Base-by-base conservation (phyloP, 805 yeast genomes). In the Metschnikowia continentalis region DNA sequence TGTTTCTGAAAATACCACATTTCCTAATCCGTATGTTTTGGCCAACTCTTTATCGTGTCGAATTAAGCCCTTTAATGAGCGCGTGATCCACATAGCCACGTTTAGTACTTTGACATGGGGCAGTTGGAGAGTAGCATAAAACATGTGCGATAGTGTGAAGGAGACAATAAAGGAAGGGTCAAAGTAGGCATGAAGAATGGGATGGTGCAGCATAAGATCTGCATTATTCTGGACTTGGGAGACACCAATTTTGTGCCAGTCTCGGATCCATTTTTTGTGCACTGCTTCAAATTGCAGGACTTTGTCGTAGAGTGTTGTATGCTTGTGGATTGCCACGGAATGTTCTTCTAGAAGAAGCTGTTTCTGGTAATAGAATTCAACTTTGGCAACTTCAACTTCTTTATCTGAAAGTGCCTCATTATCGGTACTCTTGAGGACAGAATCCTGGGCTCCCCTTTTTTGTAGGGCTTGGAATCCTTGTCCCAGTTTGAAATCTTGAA, bases 321-420 rank as follows among this genome's bases (percentile, higher is more conserved):
- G 30, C 8, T 38, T 23, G 32, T 49, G 42, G 19, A 62, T 36
- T 6, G 50, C 37, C 22, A 47, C 52, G 15, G 61, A 59, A 35
- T 61, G 51, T 1, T 53, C 48, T 50, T 72, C 77, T 2, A 72
- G 54, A 15, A 59, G 49, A n/a, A 60, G 49, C 48, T 72, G 74
- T 48, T 65, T 67, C 13, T 40, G 20, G 30, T 43, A 48, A 52
- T 65, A 65, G 56, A 60, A 66, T 3, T 43, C 46, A 14, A 26
- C 11, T 26, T 26, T 26, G 30, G 30, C 11, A 8, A 3, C 13
- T 8, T 26, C 30, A 26, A 26, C 11, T 26, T 8, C 30, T 26
- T 26, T 4, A 26, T 8, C 30, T 26, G 11, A 11, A 26, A 26
- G 11, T 26, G 30, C 11, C 30, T 26, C 30, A 26, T 0, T 26